Evolutionary conservation across 306 rosid species (phyloP).

Genomic region (Crotalaria pallida): DNA sequence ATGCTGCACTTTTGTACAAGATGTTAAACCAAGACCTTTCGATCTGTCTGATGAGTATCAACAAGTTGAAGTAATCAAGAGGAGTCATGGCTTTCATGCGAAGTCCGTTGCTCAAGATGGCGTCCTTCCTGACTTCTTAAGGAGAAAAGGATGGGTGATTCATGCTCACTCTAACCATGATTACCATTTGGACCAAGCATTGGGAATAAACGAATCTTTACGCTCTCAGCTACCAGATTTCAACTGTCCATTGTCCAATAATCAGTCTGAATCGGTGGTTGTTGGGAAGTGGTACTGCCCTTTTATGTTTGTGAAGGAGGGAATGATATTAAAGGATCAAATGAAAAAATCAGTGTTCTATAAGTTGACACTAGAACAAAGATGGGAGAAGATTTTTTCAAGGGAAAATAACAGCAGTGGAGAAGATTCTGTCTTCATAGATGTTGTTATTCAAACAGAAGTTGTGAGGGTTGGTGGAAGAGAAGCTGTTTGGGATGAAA

Average conservation of each 20-base stretch:
- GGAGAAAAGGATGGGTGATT: constrained; percentile 24
- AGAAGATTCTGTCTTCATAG: constrained; percentile 18
- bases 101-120: constrained; percentile 34
- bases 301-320: constrained; percentile 46
- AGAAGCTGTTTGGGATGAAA: constrained; percentile 21
- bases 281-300: constrained; percentile 62
- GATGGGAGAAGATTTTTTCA: constrained; percentile 43
- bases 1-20: background rate
- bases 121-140: constrained; percentile 26
- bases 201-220: constrained; percentile 32
- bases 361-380: constrained; percentile 42
- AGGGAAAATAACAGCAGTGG: background rate
- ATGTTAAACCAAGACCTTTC: constrained; percentile 22
- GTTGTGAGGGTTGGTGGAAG: constrained; percentile 20
- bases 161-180: background rate
- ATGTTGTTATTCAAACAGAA: constrained; percentile 33
- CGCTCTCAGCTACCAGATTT: constrained; percentile 33
- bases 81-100: constrained; percentile 22
- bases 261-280: constrained; percentile 9
- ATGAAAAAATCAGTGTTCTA: constrained; percentile 35
- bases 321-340: constrained; percentile 22
- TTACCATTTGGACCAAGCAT: constrained; percentile 35
- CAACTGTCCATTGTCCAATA: background rate
- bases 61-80: constrained; percentile 24
- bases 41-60: constrained; percentile 23